These are phyloP conservation scores for Baorangia bicolor DNA, from an alignment of 768 basidiomycete genomes.

Conservation along the genomic window DNA sequence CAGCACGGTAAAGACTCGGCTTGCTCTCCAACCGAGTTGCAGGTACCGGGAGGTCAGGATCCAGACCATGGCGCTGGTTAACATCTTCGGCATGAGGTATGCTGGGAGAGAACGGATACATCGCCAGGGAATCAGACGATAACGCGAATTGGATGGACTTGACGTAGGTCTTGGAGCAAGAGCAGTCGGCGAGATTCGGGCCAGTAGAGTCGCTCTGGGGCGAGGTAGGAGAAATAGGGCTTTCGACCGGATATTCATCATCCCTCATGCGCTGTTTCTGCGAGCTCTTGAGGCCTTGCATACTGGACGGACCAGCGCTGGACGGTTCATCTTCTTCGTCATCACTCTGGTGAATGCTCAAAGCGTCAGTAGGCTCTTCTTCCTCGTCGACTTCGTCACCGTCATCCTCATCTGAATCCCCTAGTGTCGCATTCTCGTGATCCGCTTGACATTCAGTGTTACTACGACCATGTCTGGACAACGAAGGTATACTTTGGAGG, in stretches of 20 bases:
- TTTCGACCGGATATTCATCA: not conserved
- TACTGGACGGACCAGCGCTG: conserved; percentile 19
- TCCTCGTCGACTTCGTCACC: conserved; percentile 34
- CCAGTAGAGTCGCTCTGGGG: not conserved
- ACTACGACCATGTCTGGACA: conserved; percentile 40
- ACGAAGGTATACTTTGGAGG: conserved; percentile 54
- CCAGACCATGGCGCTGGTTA: not conserved
- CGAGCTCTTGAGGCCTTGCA: not conserved
- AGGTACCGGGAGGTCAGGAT: conserved; percentile 4
- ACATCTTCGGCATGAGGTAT: conserved; percentile 6
- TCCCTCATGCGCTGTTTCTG: conserved; percentile 15
- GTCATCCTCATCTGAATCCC: conserved; percentile 36
- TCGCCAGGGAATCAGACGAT: conserved; percentile 8
- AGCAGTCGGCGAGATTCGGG: conserved; percentile 1
- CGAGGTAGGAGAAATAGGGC: conserved; percentile 2
- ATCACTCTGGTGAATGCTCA: conserved; percentile 37
- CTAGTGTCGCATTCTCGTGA: conserved; percentile 19
- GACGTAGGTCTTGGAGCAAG: conserved; percentile 6
- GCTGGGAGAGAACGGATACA: conserved; percentile 20
- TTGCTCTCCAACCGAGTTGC: conserved; percentile 17
- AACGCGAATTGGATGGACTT: conserved; percentile 2
- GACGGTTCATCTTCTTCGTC: conserved; percentile 34
- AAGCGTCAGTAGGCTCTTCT: conserved; percentile 37
- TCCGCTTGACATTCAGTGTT: conserved; percentile 23
- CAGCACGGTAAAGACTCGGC: conserved; percentile 55